A percentile compares a stretch with the other conserved stretches of the same genome.
phyloP scores from a whole-genome alignment of 202 grass and related monocot species.

The Setaria viridis region DNA sequence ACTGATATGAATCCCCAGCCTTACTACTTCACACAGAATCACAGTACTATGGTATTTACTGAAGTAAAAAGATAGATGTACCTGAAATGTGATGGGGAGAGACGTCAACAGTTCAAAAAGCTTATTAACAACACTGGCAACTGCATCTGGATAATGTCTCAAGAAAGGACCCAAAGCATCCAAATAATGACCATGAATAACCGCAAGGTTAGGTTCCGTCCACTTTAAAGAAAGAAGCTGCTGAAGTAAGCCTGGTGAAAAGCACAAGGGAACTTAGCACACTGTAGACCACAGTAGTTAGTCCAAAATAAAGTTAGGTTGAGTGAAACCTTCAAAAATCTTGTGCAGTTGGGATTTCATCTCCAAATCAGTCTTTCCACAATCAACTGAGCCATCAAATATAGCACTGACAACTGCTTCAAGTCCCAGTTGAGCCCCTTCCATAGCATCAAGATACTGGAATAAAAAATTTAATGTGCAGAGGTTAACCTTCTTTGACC shows the following conservation, averaged over 20 bases:
- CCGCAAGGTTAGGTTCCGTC: constrained; percentile 70
- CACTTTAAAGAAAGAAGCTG: constrained; percentile 90
- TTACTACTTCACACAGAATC: neutral
- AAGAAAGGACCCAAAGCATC: constrained; percentile 89
- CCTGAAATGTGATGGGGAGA: constrained; percentile 85
- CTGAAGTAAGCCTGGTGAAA: constrained; percentile 82
- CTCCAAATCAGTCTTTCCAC: constrained; percentile 59
- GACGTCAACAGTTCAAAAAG: constrained; percentile 94
- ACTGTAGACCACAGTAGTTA: constrained; percentile 17
- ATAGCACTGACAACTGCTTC: constrained; percentile 79
- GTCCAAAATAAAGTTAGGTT: constrained; percentile 31
- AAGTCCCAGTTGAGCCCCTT: constrained; percentile 79
- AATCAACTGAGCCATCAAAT: constrained; percentile 84
- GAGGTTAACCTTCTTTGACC: constrained; percentile 7
- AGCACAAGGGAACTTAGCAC: constrained; percentile 42
- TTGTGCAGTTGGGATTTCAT: constrained; percentile 69
- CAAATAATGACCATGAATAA: constrained; percentile 91
- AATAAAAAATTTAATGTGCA: constrained; percentile 37
- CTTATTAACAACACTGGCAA: constrained; percentile 88
- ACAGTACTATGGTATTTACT: constrained; percentile 26
- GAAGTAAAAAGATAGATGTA: constrained; percentile 39
- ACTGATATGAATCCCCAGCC: neutral
- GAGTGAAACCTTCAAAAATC: constrained; percentile 75
- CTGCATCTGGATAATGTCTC: constrained; percentile 87
- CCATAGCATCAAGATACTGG: constrained; percentile 83